These are phyloP conservation scores for Betula pendula DNA, from an alignment of 306 rosid species.

Conservation along the genomic window DNA sequence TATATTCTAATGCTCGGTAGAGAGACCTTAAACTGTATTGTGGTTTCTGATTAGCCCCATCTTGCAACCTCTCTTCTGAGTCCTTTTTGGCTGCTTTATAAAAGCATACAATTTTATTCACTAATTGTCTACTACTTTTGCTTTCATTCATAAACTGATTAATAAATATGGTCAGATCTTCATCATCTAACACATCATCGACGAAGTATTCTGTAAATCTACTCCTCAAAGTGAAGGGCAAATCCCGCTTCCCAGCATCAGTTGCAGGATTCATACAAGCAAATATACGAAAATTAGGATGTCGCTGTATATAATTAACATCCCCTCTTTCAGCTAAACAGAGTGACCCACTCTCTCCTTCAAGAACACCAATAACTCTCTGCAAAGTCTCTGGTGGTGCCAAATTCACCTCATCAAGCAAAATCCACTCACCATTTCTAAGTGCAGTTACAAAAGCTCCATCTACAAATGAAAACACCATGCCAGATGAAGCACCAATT, in stretches of 20 bases:
- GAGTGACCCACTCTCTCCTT: slow-evolving; percentile 79
- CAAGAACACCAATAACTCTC: slow-evolving; percentile 85
- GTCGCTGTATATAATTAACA: slow-evolving; percentile 62
- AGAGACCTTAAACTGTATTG: slow-evolving; percentile 96
- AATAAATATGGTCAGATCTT: slow-evolving; percentile 70
- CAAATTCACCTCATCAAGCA: slow-evolving; percentile 98
- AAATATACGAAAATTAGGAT: slow-evolving; percentile 87
- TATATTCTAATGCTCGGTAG: slow-evolving; percentile 86
- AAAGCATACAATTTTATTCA: slow-evolving; percentile 56
- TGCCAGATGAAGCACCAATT: slow-evolving; percentile 56
- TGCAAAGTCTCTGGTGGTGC: slow-evolving; percentile 96
- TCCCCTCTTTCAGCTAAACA: slow-evolving; percentile 98
- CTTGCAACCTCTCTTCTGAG: slow-evolving; percentile 85
- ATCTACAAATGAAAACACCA: slow-evolving; percentile 92
- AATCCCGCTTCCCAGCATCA: slow-evolving; percentile 95
- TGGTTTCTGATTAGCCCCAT: slow-evolving; percentile 93
- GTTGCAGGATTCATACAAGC: slow-evolving; percentile 99
- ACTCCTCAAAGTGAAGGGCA: slow-evolving; percentile 79
- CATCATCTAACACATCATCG: slow-evolving; percentile 78
- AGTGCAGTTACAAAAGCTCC: slow-evolving; percentile 92
- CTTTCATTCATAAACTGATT: slow-evolving; percentile 44
- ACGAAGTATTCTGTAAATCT: slow-evolving; percentile 92
- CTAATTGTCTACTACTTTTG: slow-evolving; percentile 37
- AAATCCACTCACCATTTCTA: slow-evolving; percentile 87
- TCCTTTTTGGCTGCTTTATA: slow-evolving; percentile 68